These are phyloP conservation scores for Solanum stenotomum DNA, from an alignment of 257 asterid genomes.

Conservation along the genomic window DNA sequence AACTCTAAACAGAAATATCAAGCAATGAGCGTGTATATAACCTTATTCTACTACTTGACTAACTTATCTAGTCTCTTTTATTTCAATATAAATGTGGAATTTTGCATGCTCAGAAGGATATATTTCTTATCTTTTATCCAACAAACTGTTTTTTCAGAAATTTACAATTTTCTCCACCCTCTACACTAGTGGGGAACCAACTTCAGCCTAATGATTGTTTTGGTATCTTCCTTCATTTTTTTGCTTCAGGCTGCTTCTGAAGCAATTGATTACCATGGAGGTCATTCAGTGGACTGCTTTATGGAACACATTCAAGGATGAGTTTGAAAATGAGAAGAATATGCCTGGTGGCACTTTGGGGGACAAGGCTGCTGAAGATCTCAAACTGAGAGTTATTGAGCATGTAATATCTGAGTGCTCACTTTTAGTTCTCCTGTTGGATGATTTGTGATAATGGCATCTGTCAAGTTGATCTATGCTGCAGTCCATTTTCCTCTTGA, in stretches of 20 bases:
- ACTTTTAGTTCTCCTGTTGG: not conserved
- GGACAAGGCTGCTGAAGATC: slow-evolving; percentile 89
- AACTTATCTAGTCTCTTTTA: not conserved
- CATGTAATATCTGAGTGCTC: slow-evolving; percentile 42
- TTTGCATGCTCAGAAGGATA: not conserved
- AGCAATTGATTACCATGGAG: slow-evolving; percentile 90
- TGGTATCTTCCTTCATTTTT: not conserved
- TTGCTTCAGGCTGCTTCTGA: slow-evolving; percentile 53
- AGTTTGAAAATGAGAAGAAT: slow-evolving; percentile 81
- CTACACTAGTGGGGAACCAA: not conserved
- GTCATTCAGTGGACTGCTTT: slow-evolving; percentile 81
- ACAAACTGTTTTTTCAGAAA: not conserved
- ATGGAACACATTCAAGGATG: slow-evolving; percentile 82
- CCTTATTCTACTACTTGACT: not conserved
- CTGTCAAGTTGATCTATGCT: not conserved
- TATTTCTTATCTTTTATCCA: not conserved
- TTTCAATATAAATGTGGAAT: not conserved
- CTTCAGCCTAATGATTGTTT: not conserved
- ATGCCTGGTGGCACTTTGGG: slow-evolving; percentile 84
- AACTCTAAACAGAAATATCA: not conserved
- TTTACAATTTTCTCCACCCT: not conserved
- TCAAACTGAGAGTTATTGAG: slow-evolving; percentile 79
- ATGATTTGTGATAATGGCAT: not conserved
- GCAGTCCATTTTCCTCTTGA: not conserved
- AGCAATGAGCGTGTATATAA: not conserved